These are phyloP conservation scores for Mercurialis annua DNA, from an alignment of 345 rosid genomes.

Conservation along the genomic window DNA sequence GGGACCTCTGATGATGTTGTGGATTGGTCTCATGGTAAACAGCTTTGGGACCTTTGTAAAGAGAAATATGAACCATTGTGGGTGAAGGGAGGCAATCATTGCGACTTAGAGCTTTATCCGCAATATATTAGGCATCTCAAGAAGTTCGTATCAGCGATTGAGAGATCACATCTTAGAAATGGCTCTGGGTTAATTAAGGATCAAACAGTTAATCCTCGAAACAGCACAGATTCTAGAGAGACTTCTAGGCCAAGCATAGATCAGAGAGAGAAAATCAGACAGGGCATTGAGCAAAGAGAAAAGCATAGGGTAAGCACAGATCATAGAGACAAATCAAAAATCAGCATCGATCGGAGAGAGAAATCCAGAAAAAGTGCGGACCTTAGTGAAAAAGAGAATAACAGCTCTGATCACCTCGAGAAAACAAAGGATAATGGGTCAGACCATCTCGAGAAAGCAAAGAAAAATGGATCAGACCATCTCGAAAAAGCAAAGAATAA, in stretches of 20 bases:
- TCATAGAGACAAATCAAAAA: conserved; percentile 48
- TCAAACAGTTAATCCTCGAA: conserved; percentile 45
- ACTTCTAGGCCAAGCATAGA: conserved; percentile 32
- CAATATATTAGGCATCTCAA: conserved; percentile 82
- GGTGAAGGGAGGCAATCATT: conserved; percentile 92
- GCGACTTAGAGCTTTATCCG: conserved; percentile 78
- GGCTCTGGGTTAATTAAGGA: conserved; percentile 34
- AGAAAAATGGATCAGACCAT: conserved; percentile 7
- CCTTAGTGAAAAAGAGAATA: conserved; percentile 12
- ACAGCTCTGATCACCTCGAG: conserved; percentile 11
- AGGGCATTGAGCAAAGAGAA: conserved; percentile 51
- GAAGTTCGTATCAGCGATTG: conserved; percentile 77
- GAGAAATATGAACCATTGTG: conserved; percentile 90
- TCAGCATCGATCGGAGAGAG: conserved; percentile 32
- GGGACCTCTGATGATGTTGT: conserved; percentile 94
- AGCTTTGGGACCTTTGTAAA: conserved; percentile 75
- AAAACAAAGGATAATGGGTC: conserved; percentile 7
- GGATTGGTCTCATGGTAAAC: conserved; percentile 86
- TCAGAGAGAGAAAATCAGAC: conserved; percentile 26
- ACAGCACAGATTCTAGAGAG: conserved; percentile 65
- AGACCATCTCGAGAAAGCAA: conserved; percentile 17
- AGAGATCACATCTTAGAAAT: conserved; percentile 42
- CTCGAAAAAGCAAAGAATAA: conserved; percentile 15
- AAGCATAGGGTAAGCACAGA: conserved; percentile 58
- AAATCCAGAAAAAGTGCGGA: conserved; percentile 8